Evolutionary conservation across 2,329 filamentous ascomycete genomes (phyloP).

Genomic region (Ophiostoma ulmi): DNA sequence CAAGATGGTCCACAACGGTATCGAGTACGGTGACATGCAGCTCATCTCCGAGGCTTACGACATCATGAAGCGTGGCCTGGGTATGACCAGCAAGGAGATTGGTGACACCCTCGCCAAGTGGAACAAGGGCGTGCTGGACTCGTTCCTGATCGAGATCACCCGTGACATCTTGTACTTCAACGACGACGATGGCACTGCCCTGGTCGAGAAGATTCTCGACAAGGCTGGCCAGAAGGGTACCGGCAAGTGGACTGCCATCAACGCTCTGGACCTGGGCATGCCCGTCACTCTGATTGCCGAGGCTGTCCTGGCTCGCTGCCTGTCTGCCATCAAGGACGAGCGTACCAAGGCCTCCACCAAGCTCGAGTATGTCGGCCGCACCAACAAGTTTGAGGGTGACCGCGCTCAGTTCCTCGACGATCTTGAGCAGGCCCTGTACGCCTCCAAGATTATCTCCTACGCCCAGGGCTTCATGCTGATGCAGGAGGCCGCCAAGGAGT

Average conservation of each 20-base stretch:
- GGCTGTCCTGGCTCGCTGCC: conserved; percentile 89
- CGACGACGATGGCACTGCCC: conserved; percentile 82
- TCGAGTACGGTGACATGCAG: conserved; percentile 99
- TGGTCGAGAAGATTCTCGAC: conserved; percentile 99
- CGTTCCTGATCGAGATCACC: conserved; percentile 98
- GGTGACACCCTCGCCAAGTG: conserved; percentile 90
- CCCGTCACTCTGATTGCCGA: conserved; percentile 97
- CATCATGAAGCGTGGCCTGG: conserved; percentile 97
- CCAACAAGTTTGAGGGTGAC: conserved; percentile 78
- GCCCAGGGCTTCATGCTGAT: conserved; percentile 99
- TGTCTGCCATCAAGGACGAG: conserved; percentile 92
- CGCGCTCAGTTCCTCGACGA: conserved; percentile 91
- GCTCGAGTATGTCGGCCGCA: conserved; percentile 68
- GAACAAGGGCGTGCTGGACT: conserved; percentile 98
- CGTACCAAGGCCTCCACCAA: conserved; percentile 74
- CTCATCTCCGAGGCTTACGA: conserved; percentile 99
- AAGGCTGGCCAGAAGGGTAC: conserved; percentile 99
- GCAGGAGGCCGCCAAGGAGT: conserved; percentile 95
- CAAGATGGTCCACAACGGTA: conserved; percentile 99
- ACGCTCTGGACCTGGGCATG: conserved; percentile 96
- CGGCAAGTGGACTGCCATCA: conserved; percentile 99
- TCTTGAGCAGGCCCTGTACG: conserved; percentile 97
- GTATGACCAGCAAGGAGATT: conserved; percentile 86
- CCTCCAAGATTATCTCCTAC: conserved; percentile 99
- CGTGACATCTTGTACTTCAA: conserved; percentile 98